Percentiles rank a stretch among this genome's conserved stretches.
Conservation (phyloP, 768 basidiomycete genomes). For the Naganishia onofrii region DNA sequence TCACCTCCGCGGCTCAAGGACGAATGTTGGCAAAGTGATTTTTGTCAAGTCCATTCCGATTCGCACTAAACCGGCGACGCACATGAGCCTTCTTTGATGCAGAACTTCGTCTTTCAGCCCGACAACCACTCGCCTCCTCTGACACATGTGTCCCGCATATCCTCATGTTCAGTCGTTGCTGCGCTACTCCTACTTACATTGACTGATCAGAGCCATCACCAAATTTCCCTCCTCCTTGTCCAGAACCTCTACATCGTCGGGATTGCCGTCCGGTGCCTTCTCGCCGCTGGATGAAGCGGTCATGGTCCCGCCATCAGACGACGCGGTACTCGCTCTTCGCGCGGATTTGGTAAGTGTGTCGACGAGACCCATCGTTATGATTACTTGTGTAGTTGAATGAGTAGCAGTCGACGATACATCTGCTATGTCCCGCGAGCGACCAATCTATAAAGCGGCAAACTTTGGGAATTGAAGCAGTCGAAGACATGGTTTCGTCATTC, state of each 20-base stretch:
- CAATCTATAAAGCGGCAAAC: not conserved
- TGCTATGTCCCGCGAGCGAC: not conserved
- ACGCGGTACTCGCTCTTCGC: constrained; percentile 13
- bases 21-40: constrained; percentile 76
- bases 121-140: not conserved
- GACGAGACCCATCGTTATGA: constrained; percentile 19
- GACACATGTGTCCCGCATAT: not conserved
- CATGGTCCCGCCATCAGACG: constrained; percentile 8
- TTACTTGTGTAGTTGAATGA: too few relatives aligned
- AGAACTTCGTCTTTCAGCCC: not conserved
- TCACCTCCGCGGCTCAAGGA: constrained; percentile 75
- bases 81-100: not conserved
- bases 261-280: constrained; percentile 72
- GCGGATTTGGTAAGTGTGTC: constrained; percentile 22
- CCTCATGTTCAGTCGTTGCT: not conserved
- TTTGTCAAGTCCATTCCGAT: constrained; percentile 95
- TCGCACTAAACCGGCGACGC: constrained; percentile 52
- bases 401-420: not conserved
- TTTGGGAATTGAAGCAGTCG: not conserved
- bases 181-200: constrained; percentile 62
- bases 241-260: constrained; percentile 86
- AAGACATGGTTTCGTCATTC: not conserved
- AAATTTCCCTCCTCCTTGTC: constrained; percentile 93
- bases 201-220: constrained; percentile 79
- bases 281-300: constrained; percentile 7